Conservation (phyloP, 768 basidiomycete genomes). For the Leccinum truebloodii region DNA sequence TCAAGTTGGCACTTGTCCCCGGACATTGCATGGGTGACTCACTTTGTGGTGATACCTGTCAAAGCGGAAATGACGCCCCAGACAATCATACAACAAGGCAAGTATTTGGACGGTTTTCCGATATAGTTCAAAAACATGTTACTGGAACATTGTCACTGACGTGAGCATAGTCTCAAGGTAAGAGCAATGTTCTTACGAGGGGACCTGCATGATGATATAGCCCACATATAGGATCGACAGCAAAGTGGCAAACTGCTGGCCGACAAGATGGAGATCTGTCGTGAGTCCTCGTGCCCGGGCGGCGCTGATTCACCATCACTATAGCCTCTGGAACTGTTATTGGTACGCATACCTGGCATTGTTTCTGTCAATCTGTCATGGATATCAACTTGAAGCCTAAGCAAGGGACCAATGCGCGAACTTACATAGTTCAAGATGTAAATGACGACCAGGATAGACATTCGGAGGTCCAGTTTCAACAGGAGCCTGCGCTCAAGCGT, state of each 20-base stretch:
- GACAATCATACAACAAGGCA: constrained; percentile 64
- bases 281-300: constrained; percentile 71
- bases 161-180: not conserved
- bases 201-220: constrained; percentile 43
- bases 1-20: not conserved
- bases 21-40: not conserved
- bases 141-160: constrained; percentile 36
- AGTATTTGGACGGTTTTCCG: constrained; percentile 65
- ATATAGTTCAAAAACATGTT: constrained; percentile 72
- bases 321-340: not conserved
- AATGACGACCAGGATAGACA: constrained; percentile 50
- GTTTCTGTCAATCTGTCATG: constrained; percentile 61
- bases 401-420: not conserved
- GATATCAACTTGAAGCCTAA: not conserved
- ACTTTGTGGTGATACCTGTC: constrained; percentile 41
- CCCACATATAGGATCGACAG: constrained; percentile 71
- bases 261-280: constrained; percentile 60
- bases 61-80: constrained; percentile 65
- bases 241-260: constrained; percentile 63
- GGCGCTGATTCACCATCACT: constrained; percentile 42
- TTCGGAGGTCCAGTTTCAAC: constrained; percentile 55
- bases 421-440: constrained; percentile 40
- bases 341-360: constrained; percentile 53
- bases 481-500: constrained; percentile 53
- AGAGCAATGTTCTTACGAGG: constrained; percentile 33